Base-by-base conservation (phyloP, 2,329 filamentous ascomycete species). In the Aspergillus carbonarius region DNA sequence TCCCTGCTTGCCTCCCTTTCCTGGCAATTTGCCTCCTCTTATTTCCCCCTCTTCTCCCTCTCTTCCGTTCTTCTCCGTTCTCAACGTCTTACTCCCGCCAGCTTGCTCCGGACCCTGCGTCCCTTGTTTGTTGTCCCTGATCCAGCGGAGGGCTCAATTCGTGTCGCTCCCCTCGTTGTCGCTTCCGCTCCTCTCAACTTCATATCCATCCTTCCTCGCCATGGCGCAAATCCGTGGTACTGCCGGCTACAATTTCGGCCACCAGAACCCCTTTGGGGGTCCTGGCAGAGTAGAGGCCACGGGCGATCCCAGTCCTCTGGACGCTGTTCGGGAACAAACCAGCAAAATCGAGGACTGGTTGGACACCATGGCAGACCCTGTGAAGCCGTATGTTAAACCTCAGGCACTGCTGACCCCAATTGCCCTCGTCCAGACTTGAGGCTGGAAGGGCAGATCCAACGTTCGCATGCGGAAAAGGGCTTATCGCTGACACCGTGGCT, bases 281-380 rank as follows among this genome's bases (percentile, higher is more conserved):
- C 82, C 82, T 60, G 82, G 80, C 69, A 81, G 79, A 65, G 79
- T 76, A 66, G 84, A 89, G 66, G 85, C 82, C 59, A 85, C 82
- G 58, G 85, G 83, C 72, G 88, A 92, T 69, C 85, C 88, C 50
- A 91, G 86, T 76, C 87, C 89, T 58, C 85, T 99, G 68, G 95
- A 97, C 76, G 85, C 91, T 70, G 92, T 99, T 73, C 85, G 95
- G 64, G 87, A 92, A 76, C 93, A 98, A 78, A 99, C 95, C 53
- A 96, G 91, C 88, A 98, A 97, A 84, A 93, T 99, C 66, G 95
- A 99, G 81, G 95, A 99, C 75, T 80, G 91, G 74, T 79, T 99
- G 73, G 95, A 98, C 78, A 91, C 86, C 27, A 67, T 92, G 71
- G 89, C 92, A 71, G 93, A 96, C 73, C 95, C 95, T 50, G 79